These are phyloP conservation scores for Colletotrichum magnum DNA, from an alignment of 2,329 filamentous ascomycete genomes.

Conservation along the genomic window DNA sequence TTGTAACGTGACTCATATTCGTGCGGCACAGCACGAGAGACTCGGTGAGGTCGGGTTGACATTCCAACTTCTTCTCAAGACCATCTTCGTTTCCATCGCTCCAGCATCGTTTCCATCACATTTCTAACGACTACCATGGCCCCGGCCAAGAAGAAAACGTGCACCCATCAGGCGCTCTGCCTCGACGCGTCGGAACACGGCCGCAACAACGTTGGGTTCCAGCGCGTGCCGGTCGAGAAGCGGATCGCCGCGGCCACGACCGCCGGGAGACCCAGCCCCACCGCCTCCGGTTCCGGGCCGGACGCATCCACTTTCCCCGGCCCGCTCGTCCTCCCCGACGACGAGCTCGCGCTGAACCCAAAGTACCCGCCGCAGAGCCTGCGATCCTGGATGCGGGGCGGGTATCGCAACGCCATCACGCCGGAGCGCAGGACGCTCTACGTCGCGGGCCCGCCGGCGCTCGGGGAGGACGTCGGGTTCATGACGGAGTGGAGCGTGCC, in stretches of 20 bases:
- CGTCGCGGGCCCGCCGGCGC: conserved; percentile 61
- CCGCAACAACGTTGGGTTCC: conserved; percentile 44
- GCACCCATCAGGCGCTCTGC: conserved; percentile 20
- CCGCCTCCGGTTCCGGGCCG: conserved; percentile 29
- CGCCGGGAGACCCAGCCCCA: conserved; percentile 45
- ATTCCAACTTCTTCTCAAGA: background rate
- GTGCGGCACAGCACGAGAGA: background rate
- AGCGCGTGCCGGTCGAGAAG: conserved; percentile 45
- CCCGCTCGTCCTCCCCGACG: conserved; percentile 71
- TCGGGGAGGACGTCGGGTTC: conserved; percentile 51
- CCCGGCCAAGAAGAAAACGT: conserved; percentile 9
- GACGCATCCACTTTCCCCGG: conserved; percentile 64
- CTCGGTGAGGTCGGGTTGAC: background rate
- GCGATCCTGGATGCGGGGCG: conserved; percentile 62
- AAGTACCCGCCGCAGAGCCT: conserved; percentile 66
- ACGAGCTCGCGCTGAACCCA: conserved; percentile 70
- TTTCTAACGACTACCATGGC: conserved; percentile 18
- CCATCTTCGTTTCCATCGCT: background rate
- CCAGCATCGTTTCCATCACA: too few relatives aligned
- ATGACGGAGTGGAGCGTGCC: conserved; percentile 61
- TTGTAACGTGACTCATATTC: background rate
- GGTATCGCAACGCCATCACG: conserved; percentile 65
- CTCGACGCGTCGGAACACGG: conserved; percentile 23
- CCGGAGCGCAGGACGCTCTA: conserved; percentile 65
- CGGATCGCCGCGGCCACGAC: conserved; percentile 48